Base-by-base conservation (phyloP, 1,284 basidiomycete genomes). In the Pyrrhoderma lamaoense region DNA sequence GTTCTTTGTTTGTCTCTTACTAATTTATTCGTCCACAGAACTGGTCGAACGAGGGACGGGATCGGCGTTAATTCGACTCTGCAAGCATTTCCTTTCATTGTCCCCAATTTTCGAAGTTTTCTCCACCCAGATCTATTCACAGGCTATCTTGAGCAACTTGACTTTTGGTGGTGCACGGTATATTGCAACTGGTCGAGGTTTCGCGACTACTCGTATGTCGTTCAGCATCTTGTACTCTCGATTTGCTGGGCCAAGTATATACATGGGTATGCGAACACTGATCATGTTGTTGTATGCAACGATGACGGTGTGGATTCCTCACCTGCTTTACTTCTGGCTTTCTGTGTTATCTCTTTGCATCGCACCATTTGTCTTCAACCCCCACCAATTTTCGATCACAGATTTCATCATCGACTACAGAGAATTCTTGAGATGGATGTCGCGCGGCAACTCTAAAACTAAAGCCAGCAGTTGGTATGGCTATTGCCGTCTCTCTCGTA, bases 401-500 rank as follows among this genome's bases (percentile, higher is more conserved):
- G 93, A 97, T 69, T 97, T 96, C 70, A 87, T 97, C 69, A 93
- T 97, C 65, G 94, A 97, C 69, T 97, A 97, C 69, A 85, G 93
- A 59, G 93, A 97, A 66, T 96, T 94, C 75, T 70, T 97, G 49
- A 83, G 93, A 51, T 97, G 93, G 93, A 96, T 97, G 92, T 95
- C 90, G 18, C 82, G 93, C 57, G 93, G 93, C 54, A 97, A 97
- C 69, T 94, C 93, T 45, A 76, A 91, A 59, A 89, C 90, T 16
- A 94, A 96, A 66, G 88, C 89, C 52, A 97, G 94, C 71, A 94
- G 90, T 58, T 97, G 94, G 93, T 95, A 96, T 64, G 94, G 94
- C 2, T 97, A 97, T 69, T 97, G 93, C 66, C 88, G 93, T 61
- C 78, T 96, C 54, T 95, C 92, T 36, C 75, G 93, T 59, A 97